A percentile compares a stretch with the other conserved stretches of the same genome.
phyloP scores from a whole-genome alignment of 495 filamentous ascomycete genomes.

The Xylaria nigripes region DNA sequence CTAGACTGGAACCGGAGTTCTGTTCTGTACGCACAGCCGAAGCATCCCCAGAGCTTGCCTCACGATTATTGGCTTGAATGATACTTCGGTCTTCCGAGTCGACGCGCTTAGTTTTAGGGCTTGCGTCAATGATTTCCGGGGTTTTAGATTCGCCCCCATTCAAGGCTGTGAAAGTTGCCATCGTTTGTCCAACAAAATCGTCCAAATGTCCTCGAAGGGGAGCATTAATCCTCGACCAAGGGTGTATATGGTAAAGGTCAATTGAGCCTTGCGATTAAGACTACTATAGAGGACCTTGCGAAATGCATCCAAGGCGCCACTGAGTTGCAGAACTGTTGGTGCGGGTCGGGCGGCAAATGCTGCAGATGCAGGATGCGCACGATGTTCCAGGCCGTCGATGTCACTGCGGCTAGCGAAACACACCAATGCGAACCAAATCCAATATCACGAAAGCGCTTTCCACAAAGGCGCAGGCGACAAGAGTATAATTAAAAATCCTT shows the following conservation, averaged over 20 bases:
- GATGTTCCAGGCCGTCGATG: neutral
- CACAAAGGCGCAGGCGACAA: neutral
- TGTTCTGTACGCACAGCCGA: conserved; percentile 25
- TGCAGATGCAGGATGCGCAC: conserved; percentile 7
- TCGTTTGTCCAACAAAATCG: conserved; percentile 30
- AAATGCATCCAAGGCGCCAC: conserved; percentile 1
- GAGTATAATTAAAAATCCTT: neutral
- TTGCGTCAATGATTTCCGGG: conserved; percentile 22
- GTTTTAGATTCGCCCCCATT: conserved; percentile 41
- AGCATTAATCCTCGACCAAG: conserved; percentile 19
- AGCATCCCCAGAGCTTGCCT: conserved; percentile 26
- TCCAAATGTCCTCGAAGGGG: conserved; percentile 17
- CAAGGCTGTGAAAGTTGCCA: conserved; percentile 41
- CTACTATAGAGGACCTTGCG: neutral
- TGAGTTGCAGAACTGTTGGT: neutral
- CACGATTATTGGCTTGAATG: conserved; percentile 18
- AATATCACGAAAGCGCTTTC: neutral
- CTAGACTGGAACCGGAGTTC: conserved; percentile 28
- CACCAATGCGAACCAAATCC: neutral
- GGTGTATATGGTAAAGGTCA: neutral
- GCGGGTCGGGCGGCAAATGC: neutral
- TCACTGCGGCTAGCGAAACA: neutral
- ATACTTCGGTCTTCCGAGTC: conserved; percentile 20
- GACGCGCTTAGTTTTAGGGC: conserved; percentile 19
- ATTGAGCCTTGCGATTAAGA: neutral